Evolutionary conservation across 2,329 filamentous ascomycete genomes (phyloP).

Genomic region (Phialophora verrucosa): DNA sequence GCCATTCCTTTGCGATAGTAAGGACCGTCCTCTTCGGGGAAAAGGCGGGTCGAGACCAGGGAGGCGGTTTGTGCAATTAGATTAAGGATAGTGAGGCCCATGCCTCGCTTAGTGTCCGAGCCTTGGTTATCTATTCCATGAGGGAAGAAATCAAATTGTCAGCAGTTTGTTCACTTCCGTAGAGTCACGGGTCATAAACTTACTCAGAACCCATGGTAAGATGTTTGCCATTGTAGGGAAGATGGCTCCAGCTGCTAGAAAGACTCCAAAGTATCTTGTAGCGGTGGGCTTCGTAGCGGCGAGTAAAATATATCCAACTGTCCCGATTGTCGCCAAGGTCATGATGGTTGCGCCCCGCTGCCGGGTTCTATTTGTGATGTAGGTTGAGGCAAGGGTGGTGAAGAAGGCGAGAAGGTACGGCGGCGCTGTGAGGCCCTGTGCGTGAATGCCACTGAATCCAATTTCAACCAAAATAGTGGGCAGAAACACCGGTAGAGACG

Average conservation of each 20-base stretch:
- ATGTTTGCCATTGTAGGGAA: conserved; percentile 73
- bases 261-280: conserved; percentile 57
- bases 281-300: conserved; percentile 57
- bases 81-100: conserved; percentile 59
- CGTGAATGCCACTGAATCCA: conserved; percentile 70
- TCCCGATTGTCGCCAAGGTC: conserved; percentile 61
- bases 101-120: conserved; percentile 32
- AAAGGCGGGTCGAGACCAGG: conserved; percentile 69
- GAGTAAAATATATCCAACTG: conserved; percentile 68
- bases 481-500: conserved; percentile 68
- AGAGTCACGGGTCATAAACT: too few relatives aligned
- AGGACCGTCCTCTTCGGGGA: conserved; percentile 63
- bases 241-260: conserved; percentile 65
- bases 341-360: conserved; percentile 68
- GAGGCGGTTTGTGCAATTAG: conserved; percentile 82
- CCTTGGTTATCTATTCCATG: conserved; percentile 35
- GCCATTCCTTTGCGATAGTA: conserved; percentile 69
- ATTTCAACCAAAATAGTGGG: conserved; percentile 68
- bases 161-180: too few relatives aligned
- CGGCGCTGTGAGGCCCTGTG: conserved; percentile 74
- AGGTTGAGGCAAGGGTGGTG: conserved; percentile 65
- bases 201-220: conserved; percentile 68
- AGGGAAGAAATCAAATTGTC: too few relatives aligned
- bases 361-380: conserved; percentile 67
- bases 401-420: conserved; percentile 72